These are phyloP conservation scores for Claviceps digitariae DNA, from an alignment of 2,329 filamentous ascomycete species.

Conservation along the genomic window DNA sequence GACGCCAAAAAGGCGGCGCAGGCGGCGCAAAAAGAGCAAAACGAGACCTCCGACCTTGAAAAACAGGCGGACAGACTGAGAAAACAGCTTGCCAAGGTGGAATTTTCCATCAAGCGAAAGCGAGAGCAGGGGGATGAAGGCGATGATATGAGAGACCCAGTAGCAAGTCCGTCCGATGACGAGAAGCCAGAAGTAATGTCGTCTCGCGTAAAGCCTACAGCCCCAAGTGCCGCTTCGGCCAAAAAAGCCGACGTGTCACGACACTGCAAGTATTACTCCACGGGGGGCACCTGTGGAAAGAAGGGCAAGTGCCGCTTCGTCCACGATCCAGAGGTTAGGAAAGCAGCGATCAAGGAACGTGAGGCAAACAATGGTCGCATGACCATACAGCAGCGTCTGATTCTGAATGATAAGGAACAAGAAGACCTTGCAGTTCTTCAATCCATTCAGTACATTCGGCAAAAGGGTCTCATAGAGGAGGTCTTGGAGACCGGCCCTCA, in stretches of 20 bases:
- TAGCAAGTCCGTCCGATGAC: constrained; percentile 40
- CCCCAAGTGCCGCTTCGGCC: constrained; percentile 29
- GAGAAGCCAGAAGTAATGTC: constrained; percentile 46
- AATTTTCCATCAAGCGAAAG: constrained; percentile 56
- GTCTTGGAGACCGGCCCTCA: constrained; percentile 7
- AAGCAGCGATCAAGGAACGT: constrained; percentile 49
- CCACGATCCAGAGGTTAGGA: constrained; percentile 49
- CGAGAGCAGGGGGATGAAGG: constrained; percentile 54
- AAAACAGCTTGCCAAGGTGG: constrained; percentile 54
- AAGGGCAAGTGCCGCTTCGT: constrained; percentile 65
- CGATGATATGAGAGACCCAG: constrained; percentile 47
- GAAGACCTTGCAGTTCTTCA: constrained; percentile 53
- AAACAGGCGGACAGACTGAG: constrained; percentile 49
- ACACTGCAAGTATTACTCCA: constrained; percentile 60
- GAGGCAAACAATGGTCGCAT: constrained; percentile 52
- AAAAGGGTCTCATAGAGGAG: constrained; percentile 39
- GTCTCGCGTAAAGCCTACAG: constrained; percentile 25
- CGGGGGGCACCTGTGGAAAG: constrained; percentile 55
- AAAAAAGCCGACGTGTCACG: constrained; percentile 48
- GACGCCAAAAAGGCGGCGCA: constrained; percentile 45
- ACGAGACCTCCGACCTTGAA: constrained; percentile 48
- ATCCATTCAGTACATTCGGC: constrained; percentile 50
- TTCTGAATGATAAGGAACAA: constrained; percentile 55
- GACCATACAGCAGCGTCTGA: constrained; percentile 51
- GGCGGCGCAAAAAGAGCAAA: constrained; percentile 33